phyloP scores from a whole-genome alignment of 768 basidiomycete species.

The Leccinum obscurum region DNA sequence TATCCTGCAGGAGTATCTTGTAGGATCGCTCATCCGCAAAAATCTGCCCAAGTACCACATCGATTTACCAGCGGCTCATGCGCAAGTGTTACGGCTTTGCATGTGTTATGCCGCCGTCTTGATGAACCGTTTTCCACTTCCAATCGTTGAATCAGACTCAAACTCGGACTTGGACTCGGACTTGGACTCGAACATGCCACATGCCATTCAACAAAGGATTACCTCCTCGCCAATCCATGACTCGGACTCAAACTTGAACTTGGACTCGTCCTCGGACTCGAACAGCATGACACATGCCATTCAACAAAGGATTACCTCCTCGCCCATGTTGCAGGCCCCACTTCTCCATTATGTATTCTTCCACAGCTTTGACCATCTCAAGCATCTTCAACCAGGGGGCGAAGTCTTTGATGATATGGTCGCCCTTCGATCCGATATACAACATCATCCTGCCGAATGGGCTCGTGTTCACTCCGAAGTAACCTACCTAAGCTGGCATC shows the following conservation, averaged over 20 bases:
- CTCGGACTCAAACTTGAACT: not conserved
- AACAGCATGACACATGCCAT: not conserved
- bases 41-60: conserved; percentile 1
- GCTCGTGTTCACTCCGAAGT: not conserved
- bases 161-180: too few relatives aligned
- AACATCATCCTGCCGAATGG: not conserved
- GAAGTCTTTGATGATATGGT: not conserved
- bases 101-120: not conserved
- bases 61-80: not conserved
- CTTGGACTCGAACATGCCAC: too few relatives aligned
- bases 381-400: not conserved
- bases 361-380: not conserved
- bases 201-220: too few relatives aligned
- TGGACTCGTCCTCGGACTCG: not conserved
- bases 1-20: too few relatives aligned
- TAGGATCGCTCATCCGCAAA: not conserved
- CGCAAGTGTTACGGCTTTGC: not conserved
- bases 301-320: not conserved
- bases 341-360: not conserved
- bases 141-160: not conserved
- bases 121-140: not conserved
- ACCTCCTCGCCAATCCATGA: too few relatives aligned
- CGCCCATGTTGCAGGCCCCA: not conserved
- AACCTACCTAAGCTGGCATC: not conserved
- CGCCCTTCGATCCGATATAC: not conserved